phyloP scores from a whole-genome alignment of 192 early-diverging fungal genomes.

The Coemansia sp. region DNA sequence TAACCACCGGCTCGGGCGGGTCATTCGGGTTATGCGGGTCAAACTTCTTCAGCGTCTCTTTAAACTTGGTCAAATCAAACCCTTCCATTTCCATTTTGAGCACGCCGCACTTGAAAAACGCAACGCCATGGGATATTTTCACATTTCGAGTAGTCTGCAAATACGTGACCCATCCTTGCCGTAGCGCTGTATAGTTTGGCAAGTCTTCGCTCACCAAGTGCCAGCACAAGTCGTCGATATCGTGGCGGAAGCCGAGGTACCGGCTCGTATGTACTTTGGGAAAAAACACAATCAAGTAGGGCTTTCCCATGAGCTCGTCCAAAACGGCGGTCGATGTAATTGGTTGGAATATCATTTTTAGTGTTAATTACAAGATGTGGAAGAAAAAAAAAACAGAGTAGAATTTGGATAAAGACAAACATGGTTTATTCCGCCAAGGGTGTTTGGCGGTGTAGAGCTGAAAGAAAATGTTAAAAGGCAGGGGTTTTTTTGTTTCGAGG shows the following conservation, averaged over 20 bases:
- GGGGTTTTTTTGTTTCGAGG: no score
- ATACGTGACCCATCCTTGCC: conserved; percentile 8
- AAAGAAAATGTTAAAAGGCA: no score
- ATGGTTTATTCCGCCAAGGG: no score
- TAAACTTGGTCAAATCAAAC: conserved; percentile 13
- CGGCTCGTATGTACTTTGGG: not conserved
- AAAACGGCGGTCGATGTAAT: conserved; percentile 11
- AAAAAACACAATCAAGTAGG: conserved; percentile 20
- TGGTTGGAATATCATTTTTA: conserved; percentile 7
- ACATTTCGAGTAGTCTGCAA: conserved; percentile 8
- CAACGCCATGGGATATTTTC: conserved; percentile 11
- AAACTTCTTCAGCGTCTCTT: conserved; percentile 6
- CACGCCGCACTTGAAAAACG: conserved; percentile 19
- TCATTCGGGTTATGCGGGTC: conserved; percentile 6
- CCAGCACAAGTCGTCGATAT: not conserved
- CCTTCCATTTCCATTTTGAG: conserved; percentile 17
- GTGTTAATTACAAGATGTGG: no score
- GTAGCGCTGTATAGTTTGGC: conserved; percentile 9
- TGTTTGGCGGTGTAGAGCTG: no score
- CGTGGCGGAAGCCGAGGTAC: conserved; percentile 12
- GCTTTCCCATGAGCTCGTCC: conserved; percentile 12
- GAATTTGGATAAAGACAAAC: no score
- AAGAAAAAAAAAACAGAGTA: no score
- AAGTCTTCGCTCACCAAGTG: conserved; percentile 4
- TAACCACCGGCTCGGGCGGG: not conserved